Base-by-base conservation (phyloP, 495 filamentous ascomycete species). In the Talaromyces borbonicus region DNA sequence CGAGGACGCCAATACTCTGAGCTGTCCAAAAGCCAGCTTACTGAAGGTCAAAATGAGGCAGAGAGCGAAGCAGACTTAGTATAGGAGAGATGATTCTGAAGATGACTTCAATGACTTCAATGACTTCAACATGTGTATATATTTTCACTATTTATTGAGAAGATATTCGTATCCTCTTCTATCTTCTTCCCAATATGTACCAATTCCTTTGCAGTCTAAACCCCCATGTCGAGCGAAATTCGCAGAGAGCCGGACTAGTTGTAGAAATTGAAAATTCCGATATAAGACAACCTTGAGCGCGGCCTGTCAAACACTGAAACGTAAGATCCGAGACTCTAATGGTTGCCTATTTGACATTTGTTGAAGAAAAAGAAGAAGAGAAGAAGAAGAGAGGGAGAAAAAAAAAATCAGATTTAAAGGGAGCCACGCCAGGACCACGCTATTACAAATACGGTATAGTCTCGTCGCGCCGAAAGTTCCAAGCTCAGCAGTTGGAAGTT, bases 321-420 rank as follows among this genome's bases (percentile, higher is more conserved):
- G 78, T 87, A 81, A 85, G 80, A 79, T 82, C 86, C 92, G 92
- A 93, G 92, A 98, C 92, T 98, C 92, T 98, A 98, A 90, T 88
- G 87, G 87, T 77, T 80, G 85, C 82, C 89, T 92, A 83, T 68
- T 74, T 76, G 82, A 92, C 84, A 93, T 90, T 70, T 87, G 69
- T 63, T 67, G 68, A 73, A 72, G 66, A 77, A 75, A 69, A 74
- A 67, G 63, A 61, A 66, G n/a, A 15, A 66, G 66, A 51, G 35
- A 38, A 23, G 49, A 33, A 36, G 47, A 43, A 52, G 60, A 56
- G 48, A 9, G 31, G 24, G 56, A 65, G 56, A 48, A 22, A 50
- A 43, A 53, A 55, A 59, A 58, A 49, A 27, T 43, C 33, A 48
- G 51, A 61, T 60, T 57, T 51, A 50, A 52, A 43, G 48, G 43